These are phyloP conservation scores for Pezicula radicicola DNA, from an alignment of 2,329 filamentous ascomycete genomes.

Conservation along the genomic window DNA sequence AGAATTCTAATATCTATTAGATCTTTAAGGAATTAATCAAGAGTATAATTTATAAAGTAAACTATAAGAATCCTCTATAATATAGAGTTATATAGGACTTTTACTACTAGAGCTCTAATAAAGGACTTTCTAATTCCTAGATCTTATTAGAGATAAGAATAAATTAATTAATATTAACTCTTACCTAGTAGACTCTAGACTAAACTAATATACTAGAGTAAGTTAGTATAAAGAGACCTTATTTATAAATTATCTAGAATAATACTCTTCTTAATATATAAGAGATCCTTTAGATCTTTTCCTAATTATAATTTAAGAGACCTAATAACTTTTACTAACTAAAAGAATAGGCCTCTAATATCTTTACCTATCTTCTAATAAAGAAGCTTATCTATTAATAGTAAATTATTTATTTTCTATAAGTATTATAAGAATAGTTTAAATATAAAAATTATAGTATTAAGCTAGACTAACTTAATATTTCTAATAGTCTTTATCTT, in stretches of 20 bases:
- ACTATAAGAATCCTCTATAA: conserved; percentile 56
- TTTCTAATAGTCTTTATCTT: conserved; percentile 33
- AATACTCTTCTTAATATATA: conserved; percentile 29
- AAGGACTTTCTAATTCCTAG: conserved; percentile 78
- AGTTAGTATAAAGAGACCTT: conserved; percentile 49
- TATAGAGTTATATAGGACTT: conserved; percentile 48
- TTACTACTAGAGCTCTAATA: conserved; percentile 61
- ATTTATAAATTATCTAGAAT: conserved; percentile 52
- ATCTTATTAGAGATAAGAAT: too few relatives aligned
- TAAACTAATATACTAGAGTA: conserved; percentile 51
- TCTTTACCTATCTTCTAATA: conserved; percentile 20
- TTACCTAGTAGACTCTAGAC: conserved; percentile 69
- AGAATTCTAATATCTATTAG: conserved; percentile 57
- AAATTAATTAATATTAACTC: neutral
- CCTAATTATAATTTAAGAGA: conserved; percentile 15
- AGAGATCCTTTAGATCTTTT: conserved; percentile 27
- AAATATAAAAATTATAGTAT: conserved; percentile 66
- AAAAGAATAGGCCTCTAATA: conserved; percentile 10
- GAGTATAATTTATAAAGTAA: conserved; percentile 66
- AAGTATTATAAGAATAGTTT: conserved; percentile 61
- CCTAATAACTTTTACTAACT: conserved; percentile 20
- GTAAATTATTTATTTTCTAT: too few relatives aligned
- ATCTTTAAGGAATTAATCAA: conserved; percentile 65
- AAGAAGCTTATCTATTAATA: conserved; percentile 53
- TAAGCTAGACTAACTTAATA: conserved; percentile 53